These are phyloP conservation scores for Microsporum canis DNA, from an alignment of 2,329 filamentous ascomycete species.

Conservation along the genomic window DNA sequence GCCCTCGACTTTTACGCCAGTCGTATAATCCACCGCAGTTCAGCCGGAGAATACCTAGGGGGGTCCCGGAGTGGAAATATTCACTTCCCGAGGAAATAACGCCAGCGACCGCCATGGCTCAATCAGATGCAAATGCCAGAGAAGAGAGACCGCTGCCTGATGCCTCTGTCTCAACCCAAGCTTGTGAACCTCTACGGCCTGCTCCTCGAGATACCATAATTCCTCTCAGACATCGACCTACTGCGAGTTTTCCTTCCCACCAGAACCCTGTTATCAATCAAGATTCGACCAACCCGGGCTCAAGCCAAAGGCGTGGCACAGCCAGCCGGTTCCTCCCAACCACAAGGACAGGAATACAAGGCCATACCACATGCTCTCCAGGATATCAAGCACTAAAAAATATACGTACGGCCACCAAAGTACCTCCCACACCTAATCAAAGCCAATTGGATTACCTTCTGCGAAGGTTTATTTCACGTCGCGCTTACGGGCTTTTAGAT, in stretches of 20 bases:
- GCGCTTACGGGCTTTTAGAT: not conserved
- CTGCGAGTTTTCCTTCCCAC: not conserved
- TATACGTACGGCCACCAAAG: too few species aligned
- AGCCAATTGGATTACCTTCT: not conserved
- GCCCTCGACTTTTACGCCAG: constrained; percentile 10
- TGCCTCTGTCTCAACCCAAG: not conserved
- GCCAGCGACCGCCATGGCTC: not conserved
- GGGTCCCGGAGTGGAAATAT: not conserved
- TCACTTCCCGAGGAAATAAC: not conserved
- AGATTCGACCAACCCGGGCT: not conserved
- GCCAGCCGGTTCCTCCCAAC: not conserved
- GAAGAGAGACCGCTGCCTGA: not conserved
- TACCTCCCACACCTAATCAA: not conserved
- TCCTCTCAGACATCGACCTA: not conserved
- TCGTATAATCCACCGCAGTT: constrained; percentile 12
- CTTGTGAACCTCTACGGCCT: not conserved
- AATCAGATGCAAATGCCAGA: not conserved
- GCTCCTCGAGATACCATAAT: not conserved
- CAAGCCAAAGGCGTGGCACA: not conserved
- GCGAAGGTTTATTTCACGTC: not conserved
- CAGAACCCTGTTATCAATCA: not conserved
- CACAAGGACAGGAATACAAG: not conserved
- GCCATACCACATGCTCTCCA: not conserved
- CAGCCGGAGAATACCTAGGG: constrained; percentile 8
- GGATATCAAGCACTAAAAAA: not conserved